A percentile compares a stretch with the other conserved stretches of the same genome.
These are phyloP conservation scores for Amanita muscaria DNA, from an alignment of 768 basidiomycete genomes.

Conservation along the genomic window DNA sequence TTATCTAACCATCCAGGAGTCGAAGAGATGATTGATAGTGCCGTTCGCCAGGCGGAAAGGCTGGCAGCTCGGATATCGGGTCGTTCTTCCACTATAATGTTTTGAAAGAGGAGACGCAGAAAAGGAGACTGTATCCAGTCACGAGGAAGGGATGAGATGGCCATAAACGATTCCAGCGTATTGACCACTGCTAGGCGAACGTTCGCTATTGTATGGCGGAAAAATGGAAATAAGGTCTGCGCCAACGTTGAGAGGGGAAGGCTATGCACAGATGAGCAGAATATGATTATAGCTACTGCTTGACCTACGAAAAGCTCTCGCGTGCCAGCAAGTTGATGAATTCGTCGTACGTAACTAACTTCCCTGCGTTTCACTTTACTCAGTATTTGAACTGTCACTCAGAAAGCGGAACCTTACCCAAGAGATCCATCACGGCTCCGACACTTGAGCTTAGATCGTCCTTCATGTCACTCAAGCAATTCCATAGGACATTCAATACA, in stretches of 20 bases:
- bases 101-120: slow-evolving; percentile 84
- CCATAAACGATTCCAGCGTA: slow-evolving; percentile 81
- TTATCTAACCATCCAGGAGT: slow-evolving; percentile 41
- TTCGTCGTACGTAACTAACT: slow-evolving; percentile 68
- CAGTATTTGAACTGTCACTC: slow-evolving; percentile 3
- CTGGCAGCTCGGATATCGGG: slow-evolving; percentile 72
- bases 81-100: slow-evolving; percentile 87
- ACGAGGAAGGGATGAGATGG: slow-evolving; percentile 58
- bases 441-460: slow-evolving; percentile 96
- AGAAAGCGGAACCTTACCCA: slow-evolving; percentile 46
- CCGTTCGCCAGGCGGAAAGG: slow-evolving; percentile 63
- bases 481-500: slow-evolving; percentile 83
- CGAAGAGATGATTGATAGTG: slow-evolving; percentile 45
- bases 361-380: slow-evolving; percentile 39
- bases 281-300: neutral
- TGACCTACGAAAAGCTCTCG: slow-evolving; percentile 61
- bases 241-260: slow-evolving; percentile 75
- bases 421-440: slow-evolving; percentile 92
- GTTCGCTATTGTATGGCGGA: slow-evolving; percentile 90
- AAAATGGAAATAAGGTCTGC: slow-evolving; percentile 88
- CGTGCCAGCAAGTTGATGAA: slow-evolving; percentile 72
- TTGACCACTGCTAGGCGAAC: slow-evolving; percentile 91
- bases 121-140: slow-evolving; percentile 78
- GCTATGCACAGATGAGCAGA: slow-evolving; percentile 27
- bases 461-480: slow-evolving; percentile 84